A percentile compares a stretch with the other conserved stretches of the same genome.
Conservation (phyloP, 139 green algal genomes). For the Tetraselmis striata region DNA sequence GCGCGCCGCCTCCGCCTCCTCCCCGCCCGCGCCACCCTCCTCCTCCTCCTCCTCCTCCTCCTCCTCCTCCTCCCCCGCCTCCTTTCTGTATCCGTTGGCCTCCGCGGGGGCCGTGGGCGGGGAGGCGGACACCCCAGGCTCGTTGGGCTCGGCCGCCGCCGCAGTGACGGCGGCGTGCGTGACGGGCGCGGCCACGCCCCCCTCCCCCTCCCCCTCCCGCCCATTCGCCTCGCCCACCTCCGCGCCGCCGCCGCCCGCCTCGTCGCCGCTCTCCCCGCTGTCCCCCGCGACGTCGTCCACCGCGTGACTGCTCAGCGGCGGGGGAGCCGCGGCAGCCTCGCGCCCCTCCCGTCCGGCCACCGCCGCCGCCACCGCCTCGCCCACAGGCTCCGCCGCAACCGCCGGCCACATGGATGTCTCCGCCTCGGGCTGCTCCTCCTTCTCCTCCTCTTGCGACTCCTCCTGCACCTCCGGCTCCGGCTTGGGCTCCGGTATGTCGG, state of each 20-base stretch:
- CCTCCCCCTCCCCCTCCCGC: not conserved
- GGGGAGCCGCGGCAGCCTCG: not conserved
- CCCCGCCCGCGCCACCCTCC: no score
- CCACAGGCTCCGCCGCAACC: not conserved
- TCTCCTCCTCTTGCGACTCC: no score
- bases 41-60: not conserved
- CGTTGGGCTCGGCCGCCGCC: no score
- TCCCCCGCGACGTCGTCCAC: not conserved
- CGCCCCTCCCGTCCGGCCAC: not conserved
- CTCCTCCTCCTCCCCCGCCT: not conserved
- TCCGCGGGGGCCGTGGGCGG: no score
- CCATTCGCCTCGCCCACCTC: not conserved
- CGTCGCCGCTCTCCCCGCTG: not conserved
- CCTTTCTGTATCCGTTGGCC: no score
- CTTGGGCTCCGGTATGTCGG: no score
- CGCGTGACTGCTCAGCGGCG: not conserved
- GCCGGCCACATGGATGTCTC: no score
- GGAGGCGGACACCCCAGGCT: no score
- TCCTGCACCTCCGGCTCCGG: no score
- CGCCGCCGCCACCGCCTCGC: no score
- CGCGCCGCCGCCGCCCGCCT: not conserved
- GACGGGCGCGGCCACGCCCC: not conserved
- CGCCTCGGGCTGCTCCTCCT: no score
- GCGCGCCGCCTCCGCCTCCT: not conserved
- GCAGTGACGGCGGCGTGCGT: no score